Base-by-base conservation (phyloP, 257 asterid genomes). In the Forsythia suspensa region DNA sequence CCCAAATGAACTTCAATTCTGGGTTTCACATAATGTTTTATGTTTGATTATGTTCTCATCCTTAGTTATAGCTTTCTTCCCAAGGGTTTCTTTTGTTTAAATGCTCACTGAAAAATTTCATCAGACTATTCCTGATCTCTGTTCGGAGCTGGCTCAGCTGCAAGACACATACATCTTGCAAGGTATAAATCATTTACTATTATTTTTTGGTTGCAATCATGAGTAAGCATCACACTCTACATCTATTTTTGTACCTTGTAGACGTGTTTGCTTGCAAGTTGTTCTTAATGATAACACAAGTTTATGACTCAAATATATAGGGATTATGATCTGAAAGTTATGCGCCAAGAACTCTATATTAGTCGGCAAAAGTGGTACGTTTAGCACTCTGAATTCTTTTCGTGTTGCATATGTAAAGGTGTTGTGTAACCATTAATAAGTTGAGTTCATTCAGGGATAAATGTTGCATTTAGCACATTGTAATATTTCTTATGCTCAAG, bases 131-230 rank as follows among this genome's bases (percentile, higher is more conserved):
- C 98, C 99, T 74, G 97, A 89, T 88, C 91, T 95, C 80, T 95
- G 99, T 83, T 93, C 96, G 94, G 97, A 93, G 94, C 89, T 95
- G 76, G 99, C 99, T 72, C 98, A 95, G 89, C 89, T 95, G 52
- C 99, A 95, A 80, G 99, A 95, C 88, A 95, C 99, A 16, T 92
- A 95, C 86, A 93, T 95, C 80, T 85, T 95, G 89, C 98, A 95
- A 89, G 99, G 98, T 92, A 88, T 72, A 76, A 29, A 73, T 80
- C 65, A n/a, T 20, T n/a, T 59, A 59, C 11, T 18, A 6, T 80
- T 37, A 34, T 83, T 65, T 80, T 71, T 73, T 70, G 34, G 75
- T 73, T 77, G 71, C 77, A 38, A 40, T 24, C 66, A 67, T 61
- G 29, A 74, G 44, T 37, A 71, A 81, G 21, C 71, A 55, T 76